phyloP scores from a whole-genome alignment of 2,329 filamentous ascomycete genomes.

The Botrytis medusae region DNA sequence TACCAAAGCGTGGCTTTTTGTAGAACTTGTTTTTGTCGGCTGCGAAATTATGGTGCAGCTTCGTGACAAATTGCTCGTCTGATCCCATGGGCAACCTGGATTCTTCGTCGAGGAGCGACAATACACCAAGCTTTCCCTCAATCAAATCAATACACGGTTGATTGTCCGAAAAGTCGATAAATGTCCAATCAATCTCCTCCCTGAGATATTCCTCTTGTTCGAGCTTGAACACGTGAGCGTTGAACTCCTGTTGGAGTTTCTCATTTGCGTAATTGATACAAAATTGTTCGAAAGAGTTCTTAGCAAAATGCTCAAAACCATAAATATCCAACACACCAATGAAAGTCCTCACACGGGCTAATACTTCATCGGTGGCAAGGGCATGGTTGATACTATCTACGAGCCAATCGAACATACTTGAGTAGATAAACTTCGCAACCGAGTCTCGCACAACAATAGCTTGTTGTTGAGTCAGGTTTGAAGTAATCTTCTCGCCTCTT shows the following conservation, averaged over 20 bases:
- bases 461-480: slow-evolving; percentile 90
- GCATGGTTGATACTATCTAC: slow-evolving; percentile 95
- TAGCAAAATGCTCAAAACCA: slow-evolving; percentile 98
- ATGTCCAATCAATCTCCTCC: slow-evolving; percentile 98
- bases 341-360: slow-evolving; percentile 80
- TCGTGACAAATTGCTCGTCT: slow-evolving; percentile 94
- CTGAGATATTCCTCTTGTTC: slow-evolving; percentile 97
- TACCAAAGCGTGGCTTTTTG: slow-evolving; percentile 97
- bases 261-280: slow-evolving; percentile 99
- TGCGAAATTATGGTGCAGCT: slow-evolving; percentile 91
- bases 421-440: slow-evolving; percentile 98
- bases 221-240: slow-evolving; percentile 98
- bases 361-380: slow-evolving; percentile 82
- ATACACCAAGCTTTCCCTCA: slow-evolving; percentile 90
- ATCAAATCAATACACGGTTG: slow-evolving; percentile 99
- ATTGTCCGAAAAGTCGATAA: slow-evolving; percentile 99
- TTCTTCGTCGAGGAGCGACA: slow-evolving; percentile 93
- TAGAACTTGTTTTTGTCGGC: slow-evolving; percentile 93
- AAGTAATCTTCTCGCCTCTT: slow-evolving; percentile 94
- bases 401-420: slow-evolving; percentile 96
- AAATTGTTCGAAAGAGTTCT: slow-evolving; percentile 99
- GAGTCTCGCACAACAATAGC: slow-evolving; percentile 94
- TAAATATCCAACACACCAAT: slow-evolving; percentile 99
- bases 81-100: slow-evolving; percentile 95
- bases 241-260: slow-evolving; percentile 98